Evolutionary conservation across 148 eudicot species (phyloP).

Genomic region (Silene latifolia): DNA sequence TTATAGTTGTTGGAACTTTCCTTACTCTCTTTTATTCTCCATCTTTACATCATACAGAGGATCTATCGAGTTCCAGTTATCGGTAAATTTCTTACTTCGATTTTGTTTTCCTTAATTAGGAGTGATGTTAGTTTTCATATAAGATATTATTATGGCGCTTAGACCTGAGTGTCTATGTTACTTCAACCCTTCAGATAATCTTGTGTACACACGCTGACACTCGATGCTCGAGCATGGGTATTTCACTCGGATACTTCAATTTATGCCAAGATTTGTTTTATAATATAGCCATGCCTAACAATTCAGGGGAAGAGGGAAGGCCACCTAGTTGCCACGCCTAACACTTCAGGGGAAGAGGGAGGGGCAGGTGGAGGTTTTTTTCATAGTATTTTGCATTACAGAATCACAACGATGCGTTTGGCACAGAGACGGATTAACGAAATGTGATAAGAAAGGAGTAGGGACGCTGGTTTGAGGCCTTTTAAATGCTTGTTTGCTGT

Average conservation of each 20-base stretch:
- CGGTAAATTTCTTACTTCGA: conserved; percentile 35
- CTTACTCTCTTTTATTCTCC: conserved; percentile 58
- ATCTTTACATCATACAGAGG: conserved; percentile 50
- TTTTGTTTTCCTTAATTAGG: neutral
- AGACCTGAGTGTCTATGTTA: neutral
- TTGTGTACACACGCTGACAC: neutral
- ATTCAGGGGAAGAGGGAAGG: no score
- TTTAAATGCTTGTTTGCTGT: neutral
- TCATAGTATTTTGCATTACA: no score
- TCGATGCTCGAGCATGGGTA: neutral
- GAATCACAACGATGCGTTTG: no score
- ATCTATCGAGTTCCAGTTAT: conserved; percentile 35
- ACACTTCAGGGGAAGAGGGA: no score
- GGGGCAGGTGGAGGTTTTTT: no score
- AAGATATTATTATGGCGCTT: neutral
- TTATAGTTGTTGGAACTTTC: conserved; percentile 59
- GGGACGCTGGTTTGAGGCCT: no score
- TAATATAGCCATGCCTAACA: no score
- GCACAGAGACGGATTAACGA: no score
- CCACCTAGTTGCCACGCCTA: no score
- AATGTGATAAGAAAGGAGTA: no score
- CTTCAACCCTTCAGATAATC: neutral
- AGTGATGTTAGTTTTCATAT: neutral
- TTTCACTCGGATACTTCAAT: neutral
- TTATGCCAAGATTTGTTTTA: no score